Conservation (phyloP, 768 basidiomycete genomes). For the Hortiboletus campestris region DNA sequence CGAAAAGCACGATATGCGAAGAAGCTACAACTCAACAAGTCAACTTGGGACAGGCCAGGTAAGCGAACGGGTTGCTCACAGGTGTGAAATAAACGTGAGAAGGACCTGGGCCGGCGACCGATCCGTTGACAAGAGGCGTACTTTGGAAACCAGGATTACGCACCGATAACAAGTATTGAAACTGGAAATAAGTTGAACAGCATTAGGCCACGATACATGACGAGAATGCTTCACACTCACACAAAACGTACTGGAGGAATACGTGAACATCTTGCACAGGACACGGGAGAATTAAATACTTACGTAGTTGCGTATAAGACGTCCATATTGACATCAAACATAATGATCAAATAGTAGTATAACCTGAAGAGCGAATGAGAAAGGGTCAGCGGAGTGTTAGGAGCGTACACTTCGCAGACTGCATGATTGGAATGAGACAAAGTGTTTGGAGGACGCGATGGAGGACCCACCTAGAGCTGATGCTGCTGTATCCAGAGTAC, state of each 20-base stretch:
- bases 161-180: constrained; percentile 28
- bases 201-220: neutral
- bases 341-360: constrained; percentile 28
- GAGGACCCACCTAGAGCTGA: constrained; percentile 26
- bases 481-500: constrained; percentile 24
- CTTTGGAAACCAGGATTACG: neutral
- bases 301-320: constrained; percentile 28
- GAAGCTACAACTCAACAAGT: constrained; percentile 16
- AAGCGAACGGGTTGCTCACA: constrained; percentile 16
- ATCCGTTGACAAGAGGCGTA: neutral
- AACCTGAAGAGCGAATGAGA: constrained; percentile 20
- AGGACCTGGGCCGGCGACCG: constrained; percentile 14
- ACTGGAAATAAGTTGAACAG: constrained; percentile 7
- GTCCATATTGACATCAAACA: constrained; percentile 24
- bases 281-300: neutral
- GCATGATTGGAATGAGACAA: constrained; percentile 5
- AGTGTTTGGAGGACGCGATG: neutral
- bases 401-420: constrained; percentile 30
- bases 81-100: constrained; percentile 25
- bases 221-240: constrained; percentile 19
- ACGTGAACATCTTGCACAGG: neutral
- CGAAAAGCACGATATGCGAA: constrained; percentile 25
- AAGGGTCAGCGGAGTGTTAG: neutral
- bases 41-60: neutral
- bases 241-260: constrained; percentile 26